Percentiles rank a stretch among this genome's conserved stretches.
Conservation (phyloP, 2,329 filamentous ascomycete species). For the Madurella fahalii region DNA sequence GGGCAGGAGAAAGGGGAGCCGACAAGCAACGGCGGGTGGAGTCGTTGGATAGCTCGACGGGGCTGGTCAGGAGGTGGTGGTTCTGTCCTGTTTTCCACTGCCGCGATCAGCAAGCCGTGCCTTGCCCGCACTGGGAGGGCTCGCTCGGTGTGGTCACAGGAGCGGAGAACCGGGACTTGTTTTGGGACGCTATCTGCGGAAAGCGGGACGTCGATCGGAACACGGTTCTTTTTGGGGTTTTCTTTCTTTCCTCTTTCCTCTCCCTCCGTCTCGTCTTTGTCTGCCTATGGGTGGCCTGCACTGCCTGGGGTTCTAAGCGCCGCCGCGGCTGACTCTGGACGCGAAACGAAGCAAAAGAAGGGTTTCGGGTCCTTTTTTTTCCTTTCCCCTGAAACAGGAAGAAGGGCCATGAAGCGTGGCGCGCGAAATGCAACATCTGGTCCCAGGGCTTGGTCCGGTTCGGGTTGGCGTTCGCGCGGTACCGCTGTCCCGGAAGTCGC, state of each 20-base stretch:
- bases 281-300: too few species aligned
- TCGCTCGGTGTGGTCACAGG: conserved; percentile 19
- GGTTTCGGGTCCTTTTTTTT: too few species aligned
- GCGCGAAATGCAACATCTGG: not conserved
- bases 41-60: conserved; percentile 1
- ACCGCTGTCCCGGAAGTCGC: too few species aligned
- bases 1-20: not conserved
- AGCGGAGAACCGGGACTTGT: conserved; percentile 17
- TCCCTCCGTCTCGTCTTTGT: too few species aligned
- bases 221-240: not conserved
- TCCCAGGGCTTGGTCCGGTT: too few species aligned
- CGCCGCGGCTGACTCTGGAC: not conserved
- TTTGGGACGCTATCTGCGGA: conserved; percentile 20
- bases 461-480: too few species aligned
- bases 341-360: not conserved
- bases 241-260: not conserved
- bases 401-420: conserved; percentile 1
- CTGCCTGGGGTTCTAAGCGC: too few species aligned
- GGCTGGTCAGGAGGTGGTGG: conserved; percentile 20
- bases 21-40: conserved; percentile 5
- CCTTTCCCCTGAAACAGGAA: conserved; percentile 2
- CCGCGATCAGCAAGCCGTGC: conserved; percentile 26
- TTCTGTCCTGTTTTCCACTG: conserved; percentile 24
- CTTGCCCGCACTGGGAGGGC: conserved; percentile 20
- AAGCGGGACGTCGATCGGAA: conserved; percentile 22